Percentiles rank a stretch among this genome's conserved stretches.
Evolutionary conservation across 352 stramenopile species (phyloP).

Genomic region (Plasmopara viticola): DNA sequence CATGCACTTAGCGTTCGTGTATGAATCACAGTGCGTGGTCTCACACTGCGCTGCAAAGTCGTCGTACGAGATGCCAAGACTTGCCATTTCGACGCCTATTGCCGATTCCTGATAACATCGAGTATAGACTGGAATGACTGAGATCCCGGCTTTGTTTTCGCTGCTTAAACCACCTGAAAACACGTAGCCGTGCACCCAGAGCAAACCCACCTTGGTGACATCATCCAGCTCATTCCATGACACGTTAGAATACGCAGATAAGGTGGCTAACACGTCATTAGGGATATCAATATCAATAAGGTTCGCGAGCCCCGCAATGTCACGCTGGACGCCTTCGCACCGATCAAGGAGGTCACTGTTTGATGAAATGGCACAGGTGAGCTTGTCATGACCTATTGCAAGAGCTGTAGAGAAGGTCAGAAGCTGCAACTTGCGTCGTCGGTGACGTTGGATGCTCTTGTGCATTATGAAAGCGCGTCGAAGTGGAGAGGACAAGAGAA

Average conservation of each 20-base stretch:
- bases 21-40: constrained; percentile 21
- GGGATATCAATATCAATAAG: constrained; percentile 11
- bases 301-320: constrained; percentile 4
- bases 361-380: background rate
- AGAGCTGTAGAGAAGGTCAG: constrained; percentile 15
- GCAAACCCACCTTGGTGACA: constrained; percentile 31
- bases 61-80: constrained; percentile 22
- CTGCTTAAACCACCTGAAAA: constrained; percentile 24
- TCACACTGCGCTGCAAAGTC: constrained; percentile 24
- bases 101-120: constrained; percentile 13
- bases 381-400: constrained; percentile 6
- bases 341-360: constrained; percentile 23
- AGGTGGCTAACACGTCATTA: constrained; percentile 15
- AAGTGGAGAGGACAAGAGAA: background rate
- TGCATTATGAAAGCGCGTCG: constrained; percentile 3
- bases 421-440: constrained; percentile 17
- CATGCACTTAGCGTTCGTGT: constrained; percentile 28
- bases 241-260: constrained; percentile 11
- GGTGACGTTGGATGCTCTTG: background rate
- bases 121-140: constrained; percentile 37
- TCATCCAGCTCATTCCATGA: constrained; percentile 34
- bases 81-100: constrained; percentile 24
- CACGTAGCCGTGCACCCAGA: constrained; percentile 48
- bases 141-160: constrained; percentile 6
- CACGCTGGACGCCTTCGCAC: constrained; percentile 18